A percentile compares a stretch with the other conserved stretches of the same genome.
phyloP scores from a whole-genome alignment of 176 grass and related monocot species.

The Saccharum spontaneum region DNA sequence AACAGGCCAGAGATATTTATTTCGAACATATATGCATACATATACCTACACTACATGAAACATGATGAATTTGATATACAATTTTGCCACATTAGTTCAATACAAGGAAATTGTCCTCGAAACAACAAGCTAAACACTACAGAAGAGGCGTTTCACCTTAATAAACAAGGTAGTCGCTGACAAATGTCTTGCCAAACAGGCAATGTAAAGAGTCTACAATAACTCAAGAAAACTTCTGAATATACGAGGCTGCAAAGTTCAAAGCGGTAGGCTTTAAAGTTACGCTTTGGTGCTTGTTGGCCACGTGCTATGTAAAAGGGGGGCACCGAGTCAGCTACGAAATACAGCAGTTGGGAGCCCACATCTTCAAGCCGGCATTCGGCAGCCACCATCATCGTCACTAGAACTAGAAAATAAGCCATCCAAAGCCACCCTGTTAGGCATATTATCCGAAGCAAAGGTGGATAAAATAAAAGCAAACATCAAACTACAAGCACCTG shows the following conservation, averaged over 20 bases:
- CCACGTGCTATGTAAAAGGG: not conserved
- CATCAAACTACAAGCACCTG: not conserved
- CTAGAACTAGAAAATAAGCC: not conserved
- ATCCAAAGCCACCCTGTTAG: slow-evolving; percentile 12
- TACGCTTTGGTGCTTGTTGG: not conserved
- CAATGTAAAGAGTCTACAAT: not conserved
- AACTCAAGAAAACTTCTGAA: not conserved
- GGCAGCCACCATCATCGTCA: not conserved
- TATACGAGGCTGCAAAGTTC: not conserved
- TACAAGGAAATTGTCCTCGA: not conserved
- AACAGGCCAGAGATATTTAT: too few species aligned
- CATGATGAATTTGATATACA: not conserved
- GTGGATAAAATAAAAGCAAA: not conserved
- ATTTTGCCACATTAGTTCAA: not conserved
- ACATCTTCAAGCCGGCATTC: not conserved
- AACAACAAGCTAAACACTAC: not conserved
- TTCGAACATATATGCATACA: not conserved
- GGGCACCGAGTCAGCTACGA: not conserved
- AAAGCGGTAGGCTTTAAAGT: not conserved
- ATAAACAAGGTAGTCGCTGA: not conserved
- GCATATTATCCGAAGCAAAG: not conserved
- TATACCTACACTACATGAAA: not conserved
- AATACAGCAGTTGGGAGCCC: not conserved
- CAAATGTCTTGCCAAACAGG: not conserved
- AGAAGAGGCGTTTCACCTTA: not conserved